Evolutionary conservation across 768 basidiomycete species (phyloP).

Genomic region (Termitomyces bulborhizus): DNA sequence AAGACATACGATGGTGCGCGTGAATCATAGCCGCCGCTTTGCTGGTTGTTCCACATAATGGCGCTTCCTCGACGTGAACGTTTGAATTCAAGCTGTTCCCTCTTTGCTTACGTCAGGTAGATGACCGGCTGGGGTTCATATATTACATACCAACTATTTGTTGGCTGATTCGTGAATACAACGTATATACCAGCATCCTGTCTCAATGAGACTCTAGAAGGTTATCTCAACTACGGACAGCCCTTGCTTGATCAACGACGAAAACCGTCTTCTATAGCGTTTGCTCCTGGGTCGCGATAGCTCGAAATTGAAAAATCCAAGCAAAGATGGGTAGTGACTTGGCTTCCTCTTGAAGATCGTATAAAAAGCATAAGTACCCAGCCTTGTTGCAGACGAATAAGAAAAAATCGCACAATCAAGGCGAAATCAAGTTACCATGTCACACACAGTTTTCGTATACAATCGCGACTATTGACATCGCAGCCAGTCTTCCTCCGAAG

Average conservation of each 20-base stretch:
- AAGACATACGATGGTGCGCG: conserved; percentile 11
- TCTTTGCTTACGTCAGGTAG: neutral
- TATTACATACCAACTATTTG: neutral
- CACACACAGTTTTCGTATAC: conserved; percentile 46
- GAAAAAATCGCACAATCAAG: neutral
- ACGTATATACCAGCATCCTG: too few relatives aligned
- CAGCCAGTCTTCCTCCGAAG: conserved; percentile 40
- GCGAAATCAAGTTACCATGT: conserved; percentile 44
- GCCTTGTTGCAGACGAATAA: conserved; percentile 38
- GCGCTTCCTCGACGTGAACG: neutral
- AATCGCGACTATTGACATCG: conserved; percentile 25
- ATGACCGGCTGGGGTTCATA: neutral
- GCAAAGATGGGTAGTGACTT: conserved; percentile 37
- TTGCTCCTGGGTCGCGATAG: conserved; percentile 40
- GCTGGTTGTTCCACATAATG: conserved; percentile 18
- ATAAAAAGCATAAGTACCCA: conserved; percentile 77
- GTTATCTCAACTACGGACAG: conserved; percentile 20
- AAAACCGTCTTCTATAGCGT: conserved; percentile 38
- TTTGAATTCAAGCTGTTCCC: conserved; percentile 17
- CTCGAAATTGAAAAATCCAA: conserved; percentile 45
- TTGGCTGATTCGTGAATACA: too few relatives aligned
- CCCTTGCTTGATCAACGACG: conserved; percentile 41
- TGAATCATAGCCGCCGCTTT: conserved; percentile 3
- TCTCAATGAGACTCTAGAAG: conserved; percentile 4
- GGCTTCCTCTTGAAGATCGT: conserved; percentile 52